These are phyloP conservation scores for Herpetomonas samuelpessoai DNA, from an alignment of 208 protist genomes.

Conservation along the genomic window DNA sequence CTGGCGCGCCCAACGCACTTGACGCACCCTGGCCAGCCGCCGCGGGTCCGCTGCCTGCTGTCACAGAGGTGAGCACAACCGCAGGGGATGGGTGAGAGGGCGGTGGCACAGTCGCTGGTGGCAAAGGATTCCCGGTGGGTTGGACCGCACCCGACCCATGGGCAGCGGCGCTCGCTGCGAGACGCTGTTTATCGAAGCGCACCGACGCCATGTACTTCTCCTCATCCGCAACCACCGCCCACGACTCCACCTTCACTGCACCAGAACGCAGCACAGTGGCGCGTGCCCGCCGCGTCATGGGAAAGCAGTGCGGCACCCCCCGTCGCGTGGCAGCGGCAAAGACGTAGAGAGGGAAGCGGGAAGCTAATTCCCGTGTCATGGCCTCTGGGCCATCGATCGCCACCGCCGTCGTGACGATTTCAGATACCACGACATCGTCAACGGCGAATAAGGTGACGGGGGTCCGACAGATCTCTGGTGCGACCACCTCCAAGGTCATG, in stretches of 20 bases:
- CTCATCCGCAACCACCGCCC: neutral
- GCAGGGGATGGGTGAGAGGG: too few species aligned
- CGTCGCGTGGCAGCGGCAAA: neutral
- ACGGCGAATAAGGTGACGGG: neutral
- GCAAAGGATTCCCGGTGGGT: too few species aligned
- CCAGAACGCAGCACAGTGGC: neutral
- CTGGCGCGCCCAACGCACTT: too few species aligned
- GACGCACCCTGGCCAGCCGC: too few species aligned
- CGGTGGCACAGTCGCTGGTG: too few species aligned
- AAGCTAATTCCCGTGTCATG: neutral
- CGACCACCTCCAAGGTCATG: neutral
- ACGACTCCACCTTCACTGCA: neutral
- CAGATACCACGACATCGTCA: neutral
- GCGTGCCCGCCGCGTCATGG: neutral
- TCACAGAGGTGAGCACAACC: too few species aligned
- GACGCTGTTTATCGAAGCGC: neutral
- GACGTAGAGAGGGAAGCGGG: neutral
- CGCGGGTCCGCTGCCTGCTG: too few species aligned
- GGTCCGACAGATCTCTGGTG: neutral
- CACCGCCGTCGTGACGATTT: neutral
- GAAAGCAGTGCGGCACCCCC: neutral
- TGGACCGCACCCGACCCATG: too few species aligned
- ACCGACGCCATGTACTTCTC: neutral
- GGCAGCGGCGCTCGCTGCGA: too few species aligned
- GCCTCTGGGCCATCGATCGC: neutral